Evolutionary conservation across 257 asterid species (phyloP).

Genomic region (Verbena officinalis): DNA sequence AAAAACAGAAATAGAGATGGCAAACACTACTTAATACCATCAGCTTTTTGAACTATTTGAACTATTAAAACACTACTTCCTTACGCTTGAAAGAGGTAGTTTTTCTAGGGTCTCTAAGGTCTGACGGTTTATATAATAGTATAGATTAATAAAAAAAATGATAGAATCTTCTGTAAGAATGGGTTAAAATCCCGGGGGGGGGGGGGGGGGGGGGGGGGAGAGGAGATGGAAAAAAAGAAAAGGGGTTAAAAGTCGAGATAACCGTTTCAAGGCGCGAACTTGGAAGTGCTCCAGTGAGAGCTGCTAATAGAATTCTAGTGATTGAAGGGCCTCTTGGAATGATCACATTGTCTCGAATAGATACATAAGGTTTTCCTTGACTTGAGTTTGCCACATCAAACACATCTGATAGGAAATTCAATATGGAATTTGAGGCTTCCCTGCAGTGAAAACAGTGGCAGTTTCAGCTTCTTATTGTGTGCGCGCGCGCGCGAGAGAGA

Average conservation of each 20-base stretch:
- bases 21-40: too few relatives aligned
- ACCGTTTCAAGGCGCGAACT: conserved; percentile 92
- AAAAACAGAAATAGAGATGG: too few relatives aligned
- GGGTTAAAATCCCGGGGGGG: too few relatives aligned
- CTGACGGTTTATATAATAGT: too few relatives aligned
- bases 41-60: not conserved
- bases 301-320: conserved; percentile 81
- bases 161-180: too few relatives aligned
- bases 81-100: too few relatives aligned
- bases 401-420: conserved; percentile 78
- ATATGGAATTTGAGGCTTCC: conserved; percentile 95
- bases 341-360: conserved; percentile 77
- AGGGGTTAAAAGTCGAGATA: conserved; percentile 25
- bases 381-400: conserved; percentile 77
- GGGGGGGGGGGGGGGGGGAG: too few relatives aligned
- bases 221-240: too few relatives aligned
- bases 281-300: conserved; percentile 95
- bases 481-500: conserved; percentile 38
- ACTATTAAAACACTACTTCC: too few relatives aligned
- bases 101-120: too few relatives aligned
- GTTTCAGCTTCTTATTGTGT: conserved; percentile 21
- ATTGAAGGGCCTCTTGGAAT: conserved; percentile 77
- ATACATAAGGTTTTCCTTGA: conserved; percentile 59
- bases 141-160: too few relatives aligned
- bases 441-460: conserved; percentile 52